phyloP scores from a whole-genome alignment of 768 basidiomycete species.

The Piloderma croceum region DNA sequence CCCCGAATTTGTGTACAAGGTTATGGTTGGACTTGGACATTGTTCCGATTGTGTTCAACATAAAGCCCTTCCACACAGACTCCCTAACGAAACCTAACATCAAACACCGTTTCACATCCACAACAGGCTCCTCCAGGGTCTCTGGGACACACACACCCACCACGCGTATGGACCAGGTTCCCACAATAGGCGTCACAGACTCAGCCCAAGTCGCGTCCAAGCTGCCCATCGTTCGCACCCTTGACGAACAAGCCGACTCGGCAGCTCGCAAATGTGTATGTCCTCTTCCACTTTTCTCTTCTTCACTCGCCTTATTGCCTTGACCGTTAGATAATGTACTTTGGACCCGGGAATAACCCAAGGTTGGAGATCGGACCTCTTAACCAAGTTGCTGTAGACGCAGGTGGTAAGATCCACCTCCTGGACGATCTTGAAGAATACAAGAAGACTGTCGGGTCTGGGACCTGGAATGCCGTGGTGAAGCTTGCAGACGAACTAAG shows the following conservation, averaged over 20 bases:
- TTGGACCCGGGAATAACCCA: constrained; percentile 78
- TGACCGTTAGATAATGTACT: constrained; percentile 83
- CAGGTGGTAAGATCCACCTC: constrained; percentile 80
- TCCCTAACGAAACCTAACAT: constrained; percentile 72
- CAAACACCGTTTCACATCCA: constrained; percentile 79
- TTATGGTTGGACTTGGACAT: constrained; percentile 82
- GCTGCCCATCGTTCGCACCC: constrained; percentile 68
- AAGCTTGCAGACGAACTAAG: constrained; percentile 81
- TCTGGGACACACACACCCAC: constrained; percentile 77
- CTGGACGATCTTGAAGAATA: constrained; percentile 80
- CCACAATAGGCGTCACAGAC: constrained; percentile 38
- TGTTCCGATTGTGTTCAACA: constrained; percentile 81
- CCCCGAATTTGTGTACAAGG: constrained; percentile 78
- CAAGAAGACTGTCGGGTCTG: constrained; percentile 60
- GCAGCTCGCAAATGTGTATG: constrained; percentile 81
- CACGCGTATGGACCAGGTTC: constrained; percentile 55
- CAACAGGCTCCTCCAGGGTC: constrained; percentile 69
- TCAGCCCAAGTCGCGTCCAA: constrained; percentile 45
- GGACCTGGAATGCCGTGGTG: constrained; percentile 77
- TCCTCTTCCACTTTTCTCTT: too few species aligned
- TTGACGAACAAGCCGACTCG: constrained; percentile 83
- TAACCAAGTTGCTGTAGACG: constrained; percentile 86
- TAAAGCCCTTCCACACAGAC: constrained; percentile 78
- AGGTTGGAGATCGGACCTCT: constrained; percentile 76
- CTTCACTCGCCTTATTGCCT: too few species aligned